Evolutionary conservation across 805 yeast genomes (phyloP), one percentile per base, ranked within the genome.

Genomic region (Candida ulmi): DNA sequence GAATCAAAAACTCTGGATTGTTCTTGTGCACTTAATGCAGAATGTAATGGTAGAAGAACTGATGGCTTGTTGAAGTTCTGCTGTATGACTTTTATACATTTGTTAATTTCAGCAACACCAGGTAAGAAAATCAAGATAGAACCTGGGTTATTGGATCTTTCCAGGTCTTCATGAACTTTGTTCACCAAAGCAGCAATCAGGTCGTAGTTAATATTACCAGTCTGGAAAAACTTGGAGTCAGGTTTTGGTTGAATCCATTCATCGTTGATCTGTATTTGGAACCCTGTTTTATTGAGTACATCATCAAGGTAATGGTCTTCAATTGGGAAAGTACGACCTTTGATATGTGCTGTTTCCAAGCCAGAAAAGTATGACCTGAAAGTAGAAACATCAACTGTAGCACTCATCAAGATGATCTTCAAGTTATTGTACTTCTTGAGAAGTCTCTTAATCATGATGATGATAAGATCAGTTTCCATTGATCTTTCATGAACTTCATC

Each of bases 401-500:
- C 98, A 55, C 95, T 84, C 97, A 93, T 91, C 37, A 93, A 68
- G 9, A 91, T 71, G 25, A 91, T 68, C 51, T 78, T 83, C 42
- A 90, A 57, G 1, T 76, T 71, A 36, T 67, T 69, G 33, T 57
- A 52, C 34, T 58, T 65, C 11, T 62, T 54, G 47, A 80, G 51
- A 5, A 88, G 63, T 29, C 71, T 72, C 51, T 86, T 88, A 45
- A 91, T 65, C 35, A 91, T 72, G 38, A 88, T 86, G 38, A 91
- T 66, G 29, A 91, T 66, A 41, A 90, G 79, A 60, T 91, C 98
- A 44, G 90, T 79, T 52, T 91, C 98, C 40, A 90, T 76, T 0
- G 96, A 88, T 48, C 98, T 66, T 61, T 91, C 98, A 58, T 91
- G 98, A n/a, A 91, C 98, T 62, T 91, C 98, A 68, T 91, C 98